These are phyloP conservation scores for Dactylellina cionopaga DNA, from an alignment of 2,329 filamentous ascomycete species.

Conservation along the genomic window DNA sequence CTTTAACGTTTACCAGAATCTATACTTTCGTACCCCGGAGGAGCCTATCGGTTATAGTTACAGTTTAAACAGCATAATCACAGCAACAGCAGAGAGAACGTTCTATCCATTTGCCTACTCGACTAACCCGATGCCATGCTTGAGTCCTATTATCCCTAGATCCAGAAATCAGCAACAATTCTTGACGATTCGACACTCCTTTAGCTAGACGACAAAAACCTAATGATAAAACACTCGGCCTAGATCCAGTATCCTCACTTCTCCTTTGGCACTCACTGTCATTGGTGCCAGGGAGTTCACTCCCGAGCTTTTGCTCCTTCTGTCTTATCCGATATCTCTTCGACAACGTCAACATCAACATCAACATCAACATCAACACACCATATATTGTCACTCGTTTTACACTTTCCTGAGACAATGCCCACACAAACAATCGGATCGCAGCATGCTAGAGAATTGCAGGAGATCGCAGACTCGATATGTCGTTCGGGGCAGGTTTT, in stretches of 20 bases:
- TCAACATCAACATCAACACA: background rate
- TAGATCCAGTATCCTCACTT: background rate
- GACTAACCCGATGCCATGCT: background rate
- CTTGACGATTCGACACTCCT: slow-evolving; percentile 1
- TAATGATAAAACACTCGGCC: background rate
- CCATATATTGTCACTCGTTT: background rate
- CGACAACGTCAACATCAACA: slow-evolving; percentile 1
- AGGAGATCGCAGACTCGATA: slow-evolving; percentile 72
- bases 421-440: slow-evolving; percentile 69
- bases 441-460: slow-evolving; percentile 67
- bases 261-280: slow-evolving; percentile 17
- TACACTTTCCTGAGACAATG: too few relatives aligned
- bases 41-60: too few relatives aligned
- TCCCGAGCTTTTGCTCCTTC: background rate
- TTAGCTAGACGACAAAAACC: background rate
- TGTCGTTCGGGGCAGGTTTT: slow-evolving; percentile 75
- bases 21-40: too few relatives aligned
- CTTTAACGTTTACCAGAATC: too few relatives aligned
- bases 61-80: too few relatives aligned
- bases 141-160: background rate
- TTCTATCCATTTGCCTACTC: background rate
- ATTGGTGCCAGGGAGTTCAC: slow-evolving; percentile 5
- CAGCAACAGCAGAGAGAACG: too few relatives aligned
- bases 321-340: too few relatives aligned
- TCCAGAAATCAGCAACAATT: background rate